Evolutionary conservation across 768 basidiomycete species (phyloP).

Genomic region (Tephrocybe rancida): DNA sequence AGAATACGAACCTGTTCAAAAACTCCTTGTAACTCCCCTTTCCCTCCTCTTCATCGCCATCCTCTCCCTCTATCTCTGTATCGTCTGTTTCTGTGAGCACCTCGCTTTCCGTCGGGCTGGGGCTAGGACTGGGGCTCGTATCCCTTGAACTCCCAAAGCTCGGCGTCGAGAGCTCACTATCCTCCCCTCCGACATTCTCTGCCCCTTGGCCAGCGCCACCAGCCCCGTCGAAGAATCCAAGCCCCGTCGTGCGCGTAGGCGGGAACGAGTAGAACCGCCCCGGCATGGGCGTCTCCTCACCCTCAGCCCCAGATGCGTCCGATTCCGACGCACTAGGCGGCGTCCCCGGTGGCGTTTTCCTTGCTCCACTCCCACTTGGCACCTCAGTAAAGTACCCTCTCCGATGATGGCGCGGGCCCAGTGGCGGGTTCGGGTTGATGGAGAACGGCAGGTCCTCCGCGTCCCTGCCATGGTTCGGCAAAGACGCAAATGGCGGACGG

Average conservation of each 20-base stretch:
- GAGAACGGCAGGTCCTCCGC: constrained; percentile 31
- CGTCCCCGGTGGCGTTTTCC: constrained; percentile 52
- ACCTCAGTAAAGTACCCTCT: constrained; percentile 56
- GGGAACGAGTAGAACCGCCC: constrained; percentile 41
- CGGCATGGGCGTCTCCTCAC: constrained; percentile 27
- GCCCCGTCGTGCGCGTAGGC: constrained; percentile 7
- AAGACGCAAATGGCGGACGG: not conserved
- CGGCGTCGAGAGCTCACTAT: constrained; percentile 48
- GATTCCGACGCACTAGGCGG: constrained; percentile 27
- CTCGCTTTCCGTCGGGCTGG: constrained; percentile 9
- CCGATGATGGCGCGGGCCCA: not conserved
- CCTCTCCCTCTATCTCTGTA: constrained; percentile 20
- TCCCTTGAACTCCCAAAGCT: constrained; percentile 47
- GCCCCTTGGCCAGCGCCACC: not conserved
- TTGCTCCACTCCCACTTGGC: constrained; percentile 23
- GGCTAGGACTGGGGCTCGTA: constrained; percentile 11
- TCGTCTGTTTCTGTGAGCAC: constrained; percentile 33
- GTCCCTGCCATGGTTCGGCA: constrained; percentile 15
- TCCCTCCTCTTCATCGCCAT: constrained; percentile 16
- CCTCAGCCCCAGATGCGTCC: not conserved
- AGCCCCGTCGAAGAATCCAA: not conserved
- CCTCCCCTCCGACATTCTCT: constrained; percentile 20
- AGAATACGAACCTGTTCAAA: constrained; percentile 55
- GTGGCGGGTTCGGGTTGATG: constrained; percentile 7
- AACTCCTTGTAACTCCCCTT: constrained; percentile 59